These are phyloP conservation scores for Polysphondylium violaceum DNA, from an alignment of 78 protist genomes.

Conservation along the genomic window DNA sequence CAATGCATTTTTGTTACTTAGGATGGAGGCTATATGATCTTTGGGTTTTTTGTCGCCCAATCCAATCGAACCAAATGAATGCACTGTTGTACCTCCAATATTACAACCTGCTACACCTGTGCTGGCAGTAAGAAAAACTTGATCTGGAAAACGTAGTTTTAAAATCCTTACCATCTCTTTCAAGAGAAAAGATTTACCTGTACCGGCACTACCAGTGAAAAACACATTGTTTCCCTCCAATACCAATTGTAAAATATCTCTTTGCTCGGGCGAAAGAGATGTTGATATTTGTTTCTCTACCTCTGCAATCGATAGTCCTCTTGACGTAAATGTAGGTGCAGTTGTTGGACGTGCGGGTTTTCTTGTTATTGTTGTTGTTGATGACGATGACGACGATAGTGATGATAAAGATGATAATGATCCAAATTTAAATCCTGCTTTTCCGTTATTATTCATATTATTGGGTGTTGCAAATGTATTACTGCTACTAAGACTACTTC, in stretches of 20 bases:
- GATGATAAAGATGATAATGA: not conserved
- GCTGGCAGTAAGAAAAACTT: constrained; percentile 66
- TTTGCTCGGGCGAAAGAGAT: constrained; percentile 45
- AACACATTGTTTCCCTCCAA: constrained; percentile 55
- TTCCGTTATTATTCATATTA: not conserved
- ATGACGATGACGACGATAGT: not conserved
- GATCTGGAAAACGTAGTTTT: not conserved
- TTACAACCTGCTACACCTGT: constrained; percentile 92
- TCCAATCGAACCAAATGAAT: constrained; percentile 76
- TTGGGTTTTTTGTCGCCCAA: constrained; percentile 28
- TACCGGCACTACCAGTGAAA: constrained; percentile 91
- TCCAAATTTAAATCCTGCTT: not conserved
- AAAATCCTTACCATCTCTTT: constrained; percentile 43
- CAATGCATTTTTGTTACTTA: not conserved
- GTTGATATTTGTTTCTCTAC: not conserved
- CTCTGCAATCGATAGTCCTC: not conserved
- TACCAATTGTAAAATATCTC: constrained; percentile 22
- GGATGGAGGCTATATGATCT: constrained; percentile 9
- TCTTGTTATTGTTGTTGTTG: not conserved
- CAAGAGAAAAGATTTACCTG: constrained; percentile 88
- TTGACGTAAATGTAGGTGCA: not conserved
- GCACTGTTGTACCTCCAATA: constrained; percentile 92
- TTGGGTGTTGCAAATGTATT: not conserved
- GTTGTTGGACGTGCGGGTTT: not conserved
- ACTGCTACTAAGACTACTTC: not conserved